Evolutionary conservation across 805 yeast species (phyloP).

Genomic region (Sungouiella thailandica): DNA sequence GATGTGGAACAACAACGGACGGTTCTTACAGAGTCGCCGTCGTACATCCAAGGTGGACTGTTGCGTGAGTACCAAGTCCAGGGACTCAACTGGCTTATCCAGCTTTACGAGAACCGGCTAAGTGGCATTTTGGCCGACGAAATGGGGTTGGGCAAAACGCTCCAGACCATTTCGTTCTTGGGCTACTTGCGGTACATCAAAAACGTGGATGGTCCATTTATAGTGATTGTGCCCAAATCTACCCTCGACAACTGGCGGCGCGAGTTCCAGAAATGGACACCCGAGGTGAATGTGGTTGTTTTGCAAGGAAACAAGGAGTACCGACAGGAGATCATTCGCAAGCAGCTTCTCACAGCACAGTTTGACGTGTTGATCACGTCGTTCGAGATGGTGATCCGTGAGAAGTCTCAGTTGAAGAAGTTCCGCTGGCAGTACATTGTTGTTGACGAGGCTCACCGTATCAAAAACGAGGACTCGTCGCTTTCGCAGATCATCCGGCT

Average conservation of each 20-base stretch:
- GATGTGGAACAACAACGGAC: constrained; percentile 47
- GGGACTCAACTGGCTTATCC: constrained; percentile 92
- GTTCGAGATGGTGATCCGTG: constrained; percentile 89
- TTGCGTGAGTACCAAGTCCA: constrained; percentile 90
- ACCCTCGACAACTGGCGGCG: constrained; percentile 95
- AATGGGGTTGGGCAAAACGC: constrained; percentile 96
- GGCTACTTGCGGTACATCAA: constrained; percentile 81
- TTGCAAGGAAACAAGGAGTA: constrained; percentile 88
- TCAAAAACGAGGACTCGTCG: constrained; percentile 90
- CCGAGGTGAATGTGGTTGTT: constrained; percentile 81
- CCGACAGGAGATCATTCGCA: constrained; percentile 55
- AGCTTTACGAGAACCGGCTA: constrained; percentile 79
- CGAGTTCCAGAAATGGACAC: constrained; percentile 94
- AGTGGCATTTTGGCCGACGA: constrained; percentile 97
- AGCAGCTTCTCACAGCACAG: constrained; percentile 59
- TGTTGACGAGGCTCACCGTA: constrained; percentile 95
- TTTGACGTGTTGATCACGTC: constrained; percentile 91
- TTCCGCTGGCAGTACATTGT: constrained; percentile 90
- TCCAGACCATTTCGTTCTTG: constrained; percentile 88
- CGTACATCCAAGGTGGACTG: constrained; percentile 62
- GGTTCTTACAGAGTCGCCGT: constrained; percentile 82
- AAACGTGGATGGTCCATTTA: constrained; percentile 81
- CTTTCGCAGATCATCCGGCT: constrained; percentile 88
- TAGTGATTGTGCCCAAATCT: constrained; percentile 91
- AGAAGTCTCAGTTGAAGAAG: constrained; percentile 73